Evolutionary conservation across 257 asterid species (phyloP), one percentile per base, ranked within the genome.

Genomic region (Petrea volubilis): DNA sequence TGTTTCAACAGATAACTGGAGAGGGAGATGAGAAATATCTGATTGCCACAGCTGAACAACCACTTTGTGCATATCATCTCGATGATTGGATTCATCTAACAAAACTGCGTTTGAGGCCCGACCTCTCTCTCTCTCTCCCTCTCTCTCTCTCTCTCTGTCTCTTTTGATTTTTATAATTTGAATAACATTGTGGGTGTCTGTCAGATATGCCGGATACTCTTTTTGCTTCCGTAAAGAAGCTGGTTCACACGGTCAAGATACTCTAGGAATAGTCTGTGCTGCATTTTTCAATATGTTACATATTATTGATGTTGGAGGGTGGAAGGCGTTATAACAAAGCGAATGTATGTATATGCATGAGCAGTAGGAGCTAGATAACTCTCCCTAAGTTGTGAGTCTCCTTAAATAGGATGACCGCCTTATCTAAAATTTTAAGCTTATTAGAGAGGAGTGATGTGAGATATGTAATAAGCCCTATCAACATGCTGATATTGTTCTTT

Each of bases 31-130:
- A 94, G 74, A 94, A 94, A 72, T 91, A 94, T 83, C 83, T 94
- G 67, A 94, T 94, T 79, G 99, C 99, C 46, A 93, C 98, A 1
- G 92, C 97, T 47, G 98, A 93, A 76, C 98, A 91, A 65, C 98
- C 97, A 13, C 88, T 93, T 34, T 93, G 97, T 77, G 97, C 96
- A 25, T 93, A 89, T 85, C 97, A 93, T 80, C 60, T 86, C 25
- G 97, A 93, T 27, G 96, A 93, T 59, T 91, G 97, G 98, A 87
- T 93, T 77, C 97, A 91, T 60, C 97, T 96, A 55, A 73, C 97
- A 0, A 84, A 91, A 75, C 72, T 94, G 46, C 97, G 97, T 1
- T 25, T 87, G 73, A 93, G 93, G 98, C n/a, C n/a, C n/a, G n/a
- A n/a, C n/a, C n/a, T n/a, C n/a, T n/a, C n/a, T n/a, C n/a, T n/a